Evolutionary conservation across 2,329 filamentous ascomycete genomes (phyloP), one percentile per base, ranked within the genome.

Genomic region (Sporothrix schenckii): DNA sequence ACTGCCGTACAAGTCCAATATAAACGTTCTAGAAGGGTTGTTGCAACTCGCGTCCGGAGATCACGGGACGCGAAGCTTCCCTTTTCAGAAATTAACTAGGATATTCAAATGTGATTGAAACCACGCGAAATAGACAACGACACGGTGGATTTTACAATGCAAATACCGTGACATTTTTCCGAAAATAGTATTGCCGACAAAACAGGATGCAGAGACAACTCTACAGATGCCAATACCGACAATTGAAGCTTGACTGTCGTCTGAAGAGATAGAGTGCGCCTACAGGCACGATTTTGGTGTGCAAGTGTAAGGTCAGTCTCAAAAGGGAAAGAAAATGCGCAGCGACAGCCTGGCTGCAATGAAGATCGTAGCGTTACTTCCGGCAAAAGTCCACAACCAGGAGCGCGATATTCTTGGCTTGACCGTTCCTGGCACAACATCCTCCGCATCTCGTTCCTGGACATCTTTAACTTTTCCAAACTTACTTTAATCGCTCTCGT

Each of bases 21-120:
- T 58, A 68, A 47, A 58, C 21, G 52, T 68, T 68, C 66, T 68
- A 68, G 66, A 68, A 68, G 66, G 24, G 24, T 11, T 63, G 34
- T 24, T 14, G 58, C 39, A 47, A 47, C 39, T 27, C 6, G 58
- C 11, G 58, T 44, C n/a, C 44, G 44, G 19, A 39, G 49, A 41
- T 10, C 30, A 11, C 2, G n/a, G 9, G 24, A 66, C 19, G 39
- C 39, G 14, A 63, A 47, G 21, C 21, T 19, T 16, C 41, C 41
- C 14, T 16, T 16, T 24, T 27, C 13, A 16, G 14, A 39, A 14
- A 41, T 11, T n/a, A 60, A 21, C 10, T 7, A 49, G 30, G 27
- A 66, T 27, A 24, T 19, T 24, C 49, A 50, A 13, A 49, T 27
- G 4, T 27, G 24, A 24, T 41, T 39, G 11, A 9, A 41, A 16